Evolutionary conservation across 2,329 filamentous ascomycete genomes (phyloP).

Genomic region (Epichloe scottii): DNA sequence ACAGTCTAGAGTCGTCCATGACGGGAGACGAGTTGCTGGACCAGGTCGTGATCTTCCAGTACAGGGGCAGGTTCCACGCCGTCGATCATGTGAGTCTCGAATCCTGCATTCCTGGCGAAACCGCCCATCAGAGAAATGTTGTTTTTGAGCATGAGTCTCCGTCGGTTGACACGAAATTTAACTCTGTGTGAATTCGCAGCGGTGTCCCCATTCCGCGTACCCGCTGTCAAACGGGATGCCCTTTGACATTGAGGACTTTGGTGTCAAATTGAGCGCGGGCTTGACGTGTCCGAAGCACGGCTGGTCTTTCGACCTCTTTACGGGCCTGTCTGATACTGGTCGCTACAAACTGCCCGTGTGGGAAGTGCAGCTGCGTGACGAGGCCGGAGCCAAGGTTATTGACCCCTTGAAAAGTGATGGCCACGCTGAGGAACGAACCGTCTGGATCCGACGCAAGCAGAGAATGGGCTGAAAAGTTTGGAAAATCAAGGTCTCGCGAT

Average conservation of each 20-base stretch:
- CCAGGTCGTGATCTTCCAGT: conserved; percentile 54
- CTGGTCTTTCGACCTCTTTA: conserved; percentile 59
- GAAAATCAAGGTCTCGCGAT: background rate
- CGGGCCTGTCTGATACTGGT: conserved; percentile 48
- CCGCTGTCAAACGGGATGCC: conserved; percentile 49
- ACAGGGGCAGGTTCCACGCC: conserved; percentile 51
- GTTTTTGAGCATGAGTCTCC: background rate
- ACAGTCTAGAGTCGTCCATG: background rate
- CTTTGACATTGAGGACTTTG: conserved; percentile 65
- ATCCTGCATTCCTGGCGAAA: background rate
- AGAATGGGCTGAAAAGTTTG: conserved; percentile 17
- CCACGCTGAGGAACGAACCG: conserved; percentile 17
- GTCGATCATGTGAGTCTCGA: conserved; percentile 48
- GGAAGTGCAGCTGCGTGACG: conserved; percentile 44
- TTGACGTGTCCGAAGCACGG: conserved; percentile 56
- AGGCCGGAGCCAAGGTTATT: background rate
- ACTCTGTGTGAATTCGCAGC: conserved; percentile 21
- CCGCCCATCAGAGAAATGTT: background rate
- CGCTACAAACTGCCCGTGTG: conserved; percentile 49
- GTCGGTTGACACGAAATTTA: too few relatives aligned
- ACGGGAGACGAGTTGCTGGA: conserved; percentile 29
- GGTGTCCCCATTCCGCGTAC: conserved; percentile 56
- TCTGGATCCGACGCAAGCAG: conserved; percentile 32
- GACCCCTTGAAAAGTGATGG: conserved; percentile 2
- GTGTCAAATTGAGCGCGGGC: conserved; percentile 47